Conservation (phyloP, 371 early-diverging fungal genomes). For the Mucor irregularis region DNA sequence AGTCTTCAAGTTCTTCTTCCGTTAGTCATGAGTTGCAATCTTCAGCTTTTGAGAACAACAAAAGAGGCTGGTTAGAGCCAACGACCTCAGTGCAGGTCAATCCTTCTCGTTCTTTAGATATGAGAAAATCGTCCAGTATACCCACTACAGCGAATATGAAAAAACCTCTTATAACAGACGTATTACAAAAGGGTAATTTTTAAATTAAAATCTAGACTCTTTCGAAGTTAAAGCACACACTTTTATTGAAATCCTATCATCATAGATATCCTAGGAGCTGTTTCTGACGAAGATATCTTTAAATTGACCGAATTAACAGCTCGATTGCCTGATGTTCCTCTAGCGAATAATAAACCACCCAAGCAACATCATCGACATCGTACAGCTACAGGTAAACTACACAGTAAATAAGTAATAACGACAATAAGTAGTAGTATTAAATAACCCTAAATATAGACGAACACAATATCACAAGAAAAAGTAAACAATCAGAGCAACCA, state of each 20-base stretch:
- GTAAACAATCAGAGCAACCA: not conserved
- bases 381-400: not conserved
- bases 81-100: conserved; percentile 8
- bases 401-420: not conserved
- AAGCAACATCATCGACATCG: conserved; percentile 2
- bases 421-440: not conserved
- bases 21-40: not conserved
- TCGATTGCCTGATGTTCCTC: conserved; percentile 22
- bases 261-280: conserved; percentile 34
- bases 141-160: not conserved
- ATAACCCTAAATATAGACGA: not conserved
- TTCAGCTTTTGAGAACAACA: not conserved
- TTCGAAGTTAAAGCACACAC: no score
- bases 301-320: conserved; percentile 38
- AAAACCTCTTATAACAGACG: not conserved
- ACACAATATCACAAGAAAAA: conserved; percentile 1
- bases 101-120: conserved; percentile 21
- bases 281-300: conserved; percentile 46
- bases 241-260: not conserved
- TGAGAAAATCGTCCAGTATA: not conserved
- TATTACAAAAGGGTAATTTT: conserved; percentile 17
- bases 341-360: conserved; percentile 6
- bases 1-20: not conserved
- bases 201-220: not conserved
- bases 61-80: conserved; percentile 25